A percentile compares a stretch with the other conserved stretches of the same genome.
phyloP scores from a whole-genome alignment of 2,329 filamentous ascomycete species.

The Rutstroemia sp. region DNA sequence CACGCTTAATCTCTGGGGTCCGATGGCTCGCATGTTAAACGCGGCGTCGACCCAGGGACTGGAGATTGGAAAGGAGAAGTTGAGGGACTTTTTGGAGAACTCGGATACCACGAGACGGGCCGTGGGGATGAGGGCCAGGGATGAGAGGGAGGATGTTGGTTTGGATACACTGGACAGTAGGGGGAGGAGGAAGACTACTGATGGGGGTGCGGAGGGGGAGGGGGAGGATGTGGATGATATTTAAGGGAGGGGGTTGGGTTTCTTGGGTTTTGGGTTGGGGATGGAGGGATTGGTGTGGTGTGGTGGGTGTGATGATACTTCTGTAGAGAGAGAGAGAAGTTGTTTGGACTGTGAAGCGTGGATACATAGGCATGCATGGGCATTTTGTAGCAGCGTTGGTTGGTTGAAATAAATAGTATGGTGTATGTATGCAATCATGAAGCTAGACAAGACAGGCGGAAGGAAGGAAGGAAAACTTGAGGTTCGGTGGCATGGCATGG shows the following conservation, averaged over 20 bases:
- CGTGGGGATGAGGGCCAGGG: conserved; percentile 57
- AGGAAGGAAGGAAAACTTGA: too few relatives aligned
- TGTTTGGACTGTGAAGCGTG: too few relatives aligned
- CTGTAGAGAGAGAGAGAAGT: too few relatives aligned
- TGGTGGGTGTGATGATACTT: too few relatives aligned
- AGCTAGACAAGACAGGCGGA: too few relatives aligned
- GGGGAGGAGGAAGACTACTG: conserved; percentile 43
- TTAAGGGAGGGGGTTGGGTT: conserved; percentile 6
- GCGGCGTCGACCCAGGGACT: conserved; percentile 80
- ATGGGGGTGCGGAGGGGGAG: conserved; percentile 38
- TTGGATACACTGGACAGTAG: conserved; percentile 53
- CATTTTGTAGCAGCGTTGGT: too few relatives aligned
- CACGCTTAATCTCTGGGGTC: conserved; percentile 89
- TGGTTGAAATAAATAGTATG: too few relatives aligned
- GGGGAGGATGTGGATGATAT: conserved; percentile 46
- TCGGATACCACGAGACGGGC: conserved; percentile 81
- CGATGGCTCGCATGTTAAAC: conserved; percentile 91
- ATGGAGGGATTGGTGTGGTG: not conserved
- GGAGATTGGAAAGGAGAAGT: conserved; percentile 84
- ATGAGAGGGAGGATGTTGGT: conserved; percentile 43
- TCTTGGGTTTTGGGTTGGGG: not conserved
- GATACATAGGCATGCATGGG: too few relatives aligned
- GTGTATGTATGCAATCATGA: too few relatives aligned
- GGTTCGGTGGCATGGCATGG: too few relatives aligned
- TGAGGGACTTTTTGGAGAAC: conserved; percentile 82